A percentile compares a stretch with the other conserved stretches of the same genome.
Evolutionary conservation across 805 yeast genomes (phyloP).

Genomic region (Candida boleticola): DNA sequence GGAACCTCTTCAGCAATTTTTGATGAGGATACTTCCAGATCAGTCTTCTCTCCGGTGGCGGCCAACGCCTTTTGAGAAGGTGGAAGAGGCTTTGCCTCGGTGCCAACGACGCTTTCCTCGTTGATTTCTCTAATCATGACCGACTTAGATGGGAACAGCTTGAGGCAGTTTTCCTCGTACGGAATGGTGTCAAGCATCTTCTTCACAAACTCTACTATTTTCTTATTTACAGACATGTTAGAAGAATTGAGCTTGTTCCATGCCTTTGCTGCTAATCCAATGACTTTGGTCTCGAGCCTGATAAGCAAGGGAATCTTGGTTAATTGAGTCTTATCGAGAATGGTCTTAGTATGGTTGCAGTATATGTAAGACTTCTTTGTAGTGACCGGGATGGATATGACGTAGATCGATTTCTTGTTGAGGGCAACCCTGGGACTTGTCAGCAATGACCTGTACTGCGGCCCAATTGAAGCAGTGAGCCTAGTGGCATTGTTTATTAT

Average conservation of each 20-base stretch:
- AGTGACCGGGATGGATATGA: constrained; percentile 73
- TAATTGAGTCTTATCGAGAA: constrained; percentile 23
- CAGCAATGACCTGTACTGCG: neutral
- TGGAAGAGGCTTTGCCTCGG: neutral
- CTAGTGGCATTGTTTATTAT: no score
- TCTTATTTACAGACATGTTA: constrained; percentile 52
- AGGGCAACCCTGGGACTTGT: neutral
- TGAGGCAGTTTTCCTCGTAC: constrained; percentile 75
- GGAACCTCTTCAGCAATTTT: constrained; percentile 1
- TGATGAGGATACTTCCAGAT: neutral
- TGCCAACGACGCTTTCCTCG: constrained; percentile 15
- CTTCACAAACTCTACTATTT: constrained; percentile 53
- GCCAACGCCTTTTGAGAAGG: neutral
- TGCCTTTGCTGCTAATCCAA: constrained; percentile 47
- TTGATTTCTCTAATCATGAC: constrained; percentile 53
- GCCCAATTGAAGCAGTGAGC: no score
- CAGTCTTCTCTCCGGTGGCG: neutral
- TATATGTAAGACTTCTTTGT: constrained; percentile 58
- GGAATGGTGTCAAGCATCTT: constrained; percentile 61
- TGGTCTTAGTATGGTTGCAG: constrained; percentile 54
- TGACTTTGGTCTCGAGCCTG: constrained; percentile 45
- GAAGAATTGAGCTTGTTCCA: constrained; percentile 67
- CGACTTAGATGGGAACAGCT: constrained; percentile 69
- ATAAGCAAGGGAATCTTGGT: constrained; percentile 32
- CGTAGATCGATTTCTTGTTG: constrained; percentile 48